A percentile compares a stretch with the other conserved stretches of the same genome.
These are phyloP conservation scores for Aspergillus fijiensis DNA, from an alignment of 2,329 filamentous ascomycete genomes.

Conservation along the genomic window DNA sequence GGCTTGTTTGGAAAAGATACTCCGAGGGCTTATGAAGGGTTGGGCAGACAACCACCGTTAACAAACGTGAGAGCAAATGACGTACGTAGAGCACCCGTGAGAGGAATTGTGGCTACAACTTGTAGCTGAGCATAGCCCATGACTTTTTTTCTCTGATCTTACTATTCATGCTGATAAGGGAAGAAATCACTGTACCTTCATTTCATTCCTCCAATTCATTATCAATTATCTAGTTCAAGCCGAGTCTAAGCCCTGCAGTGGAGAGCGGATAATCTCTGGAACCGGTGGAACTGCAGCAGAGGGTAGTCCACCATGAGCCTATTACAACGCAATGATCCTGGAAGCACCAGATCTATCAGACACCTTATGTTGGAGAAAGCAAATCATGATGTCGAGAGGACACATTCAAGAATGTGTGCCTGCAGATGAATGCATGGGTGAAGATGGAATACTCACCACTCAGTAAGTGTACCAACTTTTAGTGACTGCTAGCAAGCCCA, in stretches of 20 bases:
- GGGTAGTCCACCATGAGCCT: background rate
- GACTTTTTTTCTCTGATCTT: background rate
- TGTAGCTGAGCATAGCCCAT: background rate
- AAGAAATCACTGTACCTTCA: background rate
- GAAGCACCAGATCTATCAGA: background rate
- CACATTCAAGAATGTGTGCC: background rate
- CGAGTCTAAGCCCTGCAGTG: background rate
- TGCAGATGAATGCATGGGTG: slow-evolving; percentile 1
- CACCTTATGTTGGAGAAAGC: background rate
- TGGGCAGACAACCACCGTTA: background rate
- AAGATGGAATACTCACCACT: background rate
- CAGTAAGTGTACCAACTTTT: background rate
- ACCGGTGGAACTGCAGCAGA: background rate
- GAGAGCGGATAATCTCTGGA: background rate
- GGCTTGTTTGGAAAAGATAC: background rate
- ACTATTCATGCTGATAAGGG: background rate
- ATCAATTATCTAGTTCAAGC: background rate
- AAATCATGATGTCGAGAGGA: background rate
- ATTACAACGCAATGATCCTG: background rate
- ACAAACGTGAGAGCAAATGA: background rate
- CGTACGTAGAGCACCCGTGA: background rate
- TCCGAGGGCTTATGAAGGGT: background rate
- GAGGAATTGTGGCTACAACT: background rate
- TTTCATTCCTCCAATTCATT: no score
- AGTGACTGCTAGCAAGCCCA: background rate